Evolutionary conservation across 371 early-diverging fungal species (phyloP).

Genomic region (Rhizopus arrhizus): DNA sequence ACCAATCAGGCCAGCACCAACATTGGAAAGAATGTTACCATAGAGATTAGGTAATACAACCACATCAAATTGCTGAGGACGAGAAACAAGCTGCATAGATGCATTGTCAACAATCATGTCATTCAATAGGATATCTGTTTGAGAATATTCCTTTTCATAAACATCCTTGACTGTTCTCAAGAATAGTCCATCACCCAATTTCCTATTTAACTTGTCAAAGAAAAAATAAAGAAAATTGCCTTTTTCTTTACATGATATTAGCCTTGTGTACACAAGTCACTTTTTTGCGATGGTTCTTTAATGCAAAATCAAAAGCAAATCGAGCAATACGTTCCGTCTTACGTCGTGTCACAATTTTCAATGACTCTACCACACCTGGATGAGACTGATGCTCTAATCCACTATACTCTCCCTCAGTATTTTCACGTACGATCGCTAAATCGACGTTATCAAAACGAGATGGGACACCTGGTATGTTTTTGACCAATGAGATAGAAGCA

Average conservation of each 20-base stretch:
- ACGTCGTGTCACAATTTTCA: conserved; percentile 92
- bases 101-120: conserved; percentile 99
- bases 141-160: conserved; percentile 82
- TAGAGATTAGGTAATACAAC: conserved; percentile 98
- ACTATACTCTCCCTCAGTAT: conserved; percentile 98
- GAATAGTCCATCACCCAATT: conserved; percentile 97
- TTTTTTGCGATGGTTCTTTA: conserved; percentile 94
- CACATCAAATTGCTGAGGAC: conserved; percentile 96
- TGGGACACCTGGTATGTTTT: conserved; percentile 80
- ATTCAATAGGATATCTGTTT: conserved; percentile 83
- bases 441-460: conserved; percentile 90
- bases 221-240: neutral
- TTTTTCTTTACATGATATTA: conserved; percentile 86
- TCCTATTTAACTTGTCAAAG: conserved; percentile 52
- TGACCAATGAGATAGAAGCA: conserved; percentile 86
- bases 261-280: conserved; percentile 99
- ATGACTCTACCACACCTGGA: conserved; percentile 96
- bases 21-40: conserved; percentile 95
- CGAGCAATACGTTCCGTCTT: conserved; percentile 97
- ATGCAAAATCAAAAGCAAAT: conserved; percentile 97
- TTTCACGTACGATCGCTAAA: conserved; percentile 97
- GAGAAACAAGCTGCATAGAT: conserved; percentile 96
- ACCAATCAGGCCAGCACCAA: conserved; percentile 95
- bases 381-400: conserved; percentile 96
- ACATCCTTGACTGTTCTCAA: conserved; percentile 61